These are phyloP conservation scores for Quillaja saponaria DNA, from an alignment of 306 rosid genomes.

Conservation along the genomic window DNA sequence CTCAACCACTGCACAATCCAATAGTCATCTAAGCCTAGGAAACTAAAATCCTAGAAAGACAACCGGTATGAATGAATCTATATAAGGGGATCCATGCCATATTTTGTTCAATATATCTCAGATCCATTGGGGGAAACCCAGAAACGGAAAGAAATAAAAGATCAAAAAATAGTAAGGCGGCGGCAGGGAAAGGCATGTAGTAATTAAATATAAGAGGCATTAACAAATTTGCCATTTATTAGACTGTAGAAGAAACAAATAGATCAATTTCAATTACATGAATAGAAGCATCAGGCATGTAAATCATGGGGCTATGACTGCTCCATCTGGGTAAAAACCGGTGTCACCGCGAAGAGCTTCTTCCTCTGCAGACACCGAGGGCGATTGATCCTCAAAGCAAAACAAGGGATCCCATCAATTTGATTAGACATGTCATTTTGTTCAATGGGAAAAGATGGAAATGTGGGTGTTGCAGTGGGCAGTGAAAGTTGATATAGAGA, in stretches of 20 bases:
- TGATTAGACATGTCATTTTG: not conserved
- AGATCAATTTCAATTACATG: not conserved
- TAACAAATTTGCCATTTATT: not conserved
- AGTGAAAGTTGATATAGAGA: not conserved
- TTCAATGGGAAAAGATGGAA: not conserved
- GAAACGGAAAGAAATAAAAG: not conserved
- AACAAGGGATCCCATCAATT: conserved; percentile 28
- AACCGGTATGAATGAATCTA: not conserved
- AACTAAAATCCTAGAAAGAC: too few species aligned
- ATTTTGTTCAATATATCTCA: too few species aligned
- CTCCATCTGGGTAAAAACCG: conserved; percentile 15
- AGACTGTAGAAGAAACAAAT: not conserved
- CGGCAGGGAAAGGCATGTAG: too few species aligned
- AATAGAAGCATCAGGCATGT: not conserved
- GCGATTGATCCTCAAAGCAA: conserved; percentile 6
- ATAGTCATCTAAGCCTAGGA: too few species aligned
- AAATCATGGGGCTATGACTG: not conserved
- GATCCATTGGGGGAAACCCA: too few species aligned
- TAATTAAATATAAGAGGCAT: not conserved
- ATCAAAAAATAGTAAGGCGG: too few species aligned
- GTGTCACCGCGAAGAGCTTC: conserved; percentile 38
- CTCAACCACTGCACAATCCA: too few species aligned
- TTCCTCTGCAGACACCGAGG: conserved; percentile 33
- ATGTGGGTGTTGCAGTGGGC: not conserved
- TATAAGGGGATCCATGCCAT: not conserved